Evolutionary conservation across 805 yeast genomes (phyloP).

Genomic region (Sungouiozyma ichnusensis): DNA sequence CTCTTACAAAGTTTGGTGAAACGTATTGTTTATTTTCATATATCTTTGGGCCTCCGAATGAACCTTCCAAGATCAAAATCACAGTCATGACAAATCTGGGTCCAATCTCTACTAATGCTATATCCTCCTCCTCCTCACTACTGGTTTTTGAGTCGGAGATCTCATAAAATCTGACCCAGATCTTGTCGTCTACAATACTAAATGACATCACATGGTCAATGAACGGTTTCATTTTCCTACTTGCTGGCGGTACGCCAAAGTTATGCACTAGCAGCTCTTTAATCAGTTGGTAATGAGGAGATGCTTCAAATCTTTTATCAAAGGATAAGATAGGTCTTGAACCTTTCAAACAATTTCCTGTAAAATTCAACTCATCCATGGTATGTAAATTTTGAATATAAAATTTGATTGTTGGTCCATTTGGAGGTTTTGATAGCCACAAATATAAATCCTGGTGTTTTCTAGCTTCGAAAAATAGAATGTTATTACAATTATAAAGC

Average conservation of each 20-base stretch:
- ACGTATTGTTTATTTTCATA: conserved; percentile 95
- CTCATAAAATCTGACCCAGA: conserved; percentile 94
- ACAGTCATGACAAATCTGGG: conserved; percentile 92
- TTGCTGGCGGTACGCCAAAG: conserved; percentile 92
- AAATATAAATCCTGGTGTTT: conserved; percentile 90
- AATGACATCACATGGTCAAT: conserved; percentile 92
- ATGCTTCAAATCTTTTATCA: conserved; percentile 63
- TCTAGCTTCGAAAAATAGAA: conserved; percentile 88
- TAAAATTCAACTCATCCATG: conserved; percentile 88
- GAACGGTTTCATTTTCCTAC: conserved; percentile 90
- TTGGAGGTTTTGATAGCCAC: conserved; percentile 94
- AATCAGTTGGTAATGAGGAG: conserved; percentile 60
- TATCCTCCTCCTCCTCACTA: conserved; percentile 40
- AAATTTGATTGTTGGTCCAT: conserved; percentile 93
- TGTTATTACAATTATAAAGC: conserved; percentile 91
- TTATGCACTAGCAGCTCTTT: conserved; percentile 75
- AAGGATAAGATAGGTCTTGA: conserved; percentile 89
- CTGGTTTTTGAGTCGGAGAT: conserved; percentile 52
- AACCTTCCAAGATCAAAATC: conserved; percentile 87
- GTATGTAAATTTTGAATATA: conserved; percentile 93
- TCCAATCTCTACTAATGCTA: conserved; percentile 86
- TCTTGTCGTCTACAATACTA: conserved; percentile 81
- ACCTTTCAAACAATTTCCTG: conserved; percentile 92
- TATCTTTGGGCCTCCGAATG: conserved; percentile 95
- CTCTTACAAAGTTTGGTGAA: conserved; percentile 89